Evolutionary conservation across 129 eudicot species (phyloP).

Genomic region (Tanacetum coccineum): DNA sequence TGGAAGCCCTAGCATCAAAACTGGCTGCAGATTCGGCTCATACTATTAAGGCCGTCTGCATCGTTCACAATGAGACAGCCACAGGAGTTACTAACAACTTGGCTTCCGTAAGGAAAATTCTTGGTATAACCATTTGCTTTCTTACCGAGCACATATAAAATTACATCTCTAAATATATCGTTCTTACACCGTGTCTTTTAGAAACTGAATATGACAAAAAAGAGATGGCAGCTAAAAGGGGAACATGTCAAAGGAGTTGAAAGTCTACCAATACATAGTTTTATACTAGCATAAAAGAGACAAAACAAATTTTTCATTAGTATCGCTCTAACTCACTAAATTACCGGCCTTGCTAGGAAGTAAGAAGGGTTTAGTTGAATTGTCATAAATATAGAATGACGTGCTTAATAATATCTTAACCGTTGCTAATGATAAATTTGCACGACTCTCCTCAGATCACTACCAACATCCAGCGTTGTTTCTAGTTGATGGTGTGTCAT

Average conservation of each 20-base stretch:
- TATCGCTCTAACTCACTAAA: too few species aligned
- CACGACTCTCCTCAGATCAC: constrained; percentile 49
- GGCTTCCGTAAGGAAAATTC: constrained; percentile 87
- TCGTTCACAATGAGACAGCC: constrained; percentile 98
- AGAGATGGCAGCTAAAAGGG: not conserved
- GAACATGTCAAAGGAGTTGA: too few species aligned
- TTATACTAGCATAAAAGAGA: too few species aligned
- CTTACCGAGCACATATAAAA: constrained; percentile 9
- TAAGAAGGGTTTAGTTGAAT: too few species aligned
- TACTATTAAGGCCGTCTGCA: constrained; percentile 91
- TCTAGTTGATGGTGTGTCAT: constrained; percentile 94
- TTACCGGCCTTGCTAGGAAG: too few species aligned
- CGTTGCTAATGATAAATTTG: not conserved
- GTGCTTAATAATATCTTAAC: not conserved
- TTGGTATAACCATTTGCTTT: constrained; percentile 46
- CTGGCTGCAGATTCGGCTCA: constrained; percentile 74
- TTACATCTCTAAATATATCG: not conserved
- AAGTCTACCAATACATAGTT: too few species aligned
- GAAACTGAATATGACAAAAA: not conserved
- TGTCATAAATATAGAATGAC: not conserved
- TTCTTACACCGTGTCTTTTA: not conserved
- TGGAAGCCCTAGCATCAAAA: constrained; percentile 74
- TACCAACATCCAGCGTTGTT: constrained; percentile 93
- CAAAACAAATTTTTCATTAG: too few species aligned
- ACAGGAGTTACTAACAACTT: constrained; percentile 98